Evolutionary conservation across 805 yeast species (phyloP), one percentile per base, ranked within the genome.

Genomic region (Sugiyamaella americana): DNA sequence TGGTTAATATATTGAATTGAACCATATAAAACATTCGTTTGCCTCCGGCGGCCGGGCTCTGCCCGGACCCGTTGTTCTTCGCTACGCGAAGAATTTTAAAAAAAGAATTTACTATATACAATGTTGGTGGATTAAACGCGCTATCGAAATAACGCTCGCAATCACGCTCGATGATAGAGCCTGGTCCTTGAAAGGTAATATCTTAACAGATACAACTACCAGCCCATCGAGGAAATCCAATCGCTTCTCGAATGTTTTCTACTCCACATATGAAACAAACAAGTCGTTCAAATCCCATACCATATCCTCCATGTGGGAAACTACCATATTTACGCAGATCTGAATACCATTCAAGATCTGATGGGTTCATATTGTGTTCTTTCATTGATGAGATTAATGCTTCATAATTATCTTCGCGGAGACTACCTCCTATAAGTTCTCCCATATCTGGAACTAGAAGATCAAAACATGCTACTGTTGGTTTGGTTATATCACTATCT

Each of bases 291-390:
- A 89, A 79, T 0, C 99, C 99, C 71, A 93, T 70, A 0, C 99
- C 99, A 65, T 84, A 93, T 0, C 99, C 99, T 41, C 98, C 98
- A 61, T 91, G 98, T 0, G 97, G 96, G 19, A 82, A 82, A 2
- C 84, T 69, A 0, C 97, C 98, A 55, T 84, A 80, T 51, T 69
- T 69, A 50, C 98, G 72, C 5, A 84, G 70, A 1, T 81, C 75
- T 22, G 82, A 55, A 60, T 89, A 93, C 99, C 99, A 93, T 24
- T 76, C 71, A 63, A 93, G 63, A 1, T 71, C 74, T 2, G 62
- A 58, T 0, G 59, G 40, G 44, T 76, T 74, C 89, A 88, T 84
- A 1, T 67, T 68, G 46, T 84, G 65, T 2, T 59, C 47, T 5
- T 61, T 48, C 63, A 91, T 79, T 49, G 78, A 83, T 0, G 51